Evolutionary conservation across 768 basidiomycete species (phyloP).

Genomic region (Amanita inopinata): DNA sequence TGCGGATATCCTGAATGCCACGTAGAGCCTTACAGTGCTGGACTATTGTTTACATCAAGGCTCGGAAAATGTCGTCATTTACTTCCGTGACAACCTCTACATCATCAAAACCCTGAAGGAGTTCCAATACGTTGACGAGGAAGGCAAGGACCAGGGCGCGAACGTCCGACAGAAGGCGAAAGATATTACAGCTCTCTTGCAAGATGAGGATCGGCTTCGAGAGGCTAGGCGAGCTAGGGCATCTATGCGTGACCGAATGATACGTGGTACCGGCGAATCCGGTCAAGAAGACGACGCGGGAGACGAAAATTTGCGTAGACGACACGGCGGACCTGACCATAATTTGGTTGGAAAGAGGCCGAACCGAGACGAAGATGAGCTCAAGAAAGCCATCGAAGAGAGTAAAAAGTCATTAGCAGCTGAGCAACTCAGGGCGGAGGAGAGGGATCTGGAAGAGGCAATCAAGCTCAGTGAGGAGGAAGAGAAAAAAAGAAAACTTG

Average conservation of each 20-base stretch:
- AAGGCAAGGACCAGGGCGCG: conserved; percentile 95
- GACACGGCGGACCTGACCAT: conserved; percentile 16
- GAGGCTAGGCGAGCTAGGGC: conserved; percentile 80
- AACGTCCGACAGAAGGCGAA: conserved; percentile 97
- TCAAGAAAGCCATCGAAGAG: conserved; percentile 81
- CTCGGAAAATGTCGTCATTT: conserved; percentile 96
- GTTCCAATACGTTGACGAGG: conserved; percentile 94
- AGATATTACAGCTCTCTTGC: conserved; percentile 90
- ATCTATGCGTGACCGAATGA: conserved; percentile 92
- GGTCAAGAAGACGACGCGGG: conserved; percentile 19
- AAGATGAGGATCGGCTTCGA: conserved; percentile 77
- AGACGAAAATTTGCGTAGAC: conserved; percentile 36
- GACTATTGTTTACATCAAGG: conserved; percentile 96
- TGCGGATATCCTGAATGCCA: conserved; percentile 4
- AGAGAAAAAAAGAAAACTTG: conserved; percentile 64
- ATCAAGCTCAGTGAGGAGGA: conserved; percentile 86
- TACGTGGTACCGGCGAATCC: conserved; percentile 41
- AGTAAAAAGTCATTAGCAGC: conserved; percentile 66
- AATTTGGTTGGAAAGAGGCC: conserved; percentile 20
- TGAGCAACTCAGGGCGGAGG: conserved; percentile 64
- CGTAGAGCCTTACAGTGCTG: conserved; percentile 79
- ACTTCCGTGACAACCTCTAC: conserved; percentile 96
- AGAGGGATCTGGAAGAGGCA: conserved; percentile 77
- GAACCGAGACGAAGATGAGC: conserved; percentile 70
- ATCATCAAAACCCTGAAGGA: conserved; percentile 98